Conservation (phyloP, 1,284 basidiomycete genomes). For the Agroathelia rolfsii region DNA sequence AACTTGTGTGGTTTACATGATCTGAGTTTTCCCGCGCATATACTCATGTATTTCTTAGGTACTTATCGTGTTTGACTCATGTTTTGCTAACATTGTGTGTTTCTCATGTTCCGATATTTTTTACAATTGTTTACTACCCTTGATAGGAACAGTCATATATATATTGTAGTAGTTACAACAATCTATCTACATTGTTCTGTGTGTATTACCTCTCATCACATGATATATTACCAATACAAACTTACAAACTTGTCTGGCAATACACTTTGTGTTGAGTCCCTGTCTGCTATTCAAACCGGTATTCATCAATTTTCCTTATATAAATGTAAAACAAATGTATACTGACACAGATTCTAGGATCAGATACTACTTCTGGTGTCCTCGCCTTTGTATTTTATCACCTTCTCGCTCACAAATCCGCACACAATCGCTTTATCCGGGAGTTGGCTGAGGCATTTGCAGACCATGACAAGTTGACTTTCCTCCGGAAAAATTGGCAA, state of each 20-base stretch:
- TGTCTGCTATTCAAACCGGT: constrained; percentile 16
- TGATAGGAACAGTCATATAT: no score
- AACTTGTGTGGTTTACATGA: no score
- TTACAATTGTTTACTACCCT: no score
- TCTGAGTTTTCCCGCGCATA: no score
- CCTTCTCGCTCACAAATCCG: constrained; percentile 12
- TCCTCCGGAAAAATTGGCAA: constrained; percentile 8
- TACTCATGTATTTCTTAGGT: no score
- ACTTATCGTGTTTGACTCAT: no score
- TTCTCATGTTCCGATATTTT: no score
- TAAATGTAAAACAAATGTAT: neutral
- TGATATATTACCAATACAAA: no score
- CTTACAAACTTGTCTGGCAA: constrained; percentile 3
- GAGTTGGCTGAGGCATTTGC: constrained; percentile 17
- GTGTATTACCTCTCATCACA: no score
- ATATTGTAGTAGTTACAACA: no score
- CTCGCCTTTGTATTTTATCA: constrained; percentile 14
- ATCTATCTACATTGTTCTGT: no score
- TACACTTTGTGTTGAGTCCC: constrained; percentile 10
- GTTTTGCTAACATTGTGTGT: no score
- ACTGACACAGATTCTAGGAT: constrained; percentile 13
- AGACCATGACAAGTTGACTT: constrained; percentile 8
- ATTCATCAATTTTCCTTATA: neutral
- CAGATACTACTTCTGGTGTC: constrained; percentile 13
- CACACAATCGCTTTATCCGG: constrained; percentile 12